Evolutionary conservation across 2,329 filamentous ascomycete species (phyloP).

Genomic region (Phoma sp.): DNA sequence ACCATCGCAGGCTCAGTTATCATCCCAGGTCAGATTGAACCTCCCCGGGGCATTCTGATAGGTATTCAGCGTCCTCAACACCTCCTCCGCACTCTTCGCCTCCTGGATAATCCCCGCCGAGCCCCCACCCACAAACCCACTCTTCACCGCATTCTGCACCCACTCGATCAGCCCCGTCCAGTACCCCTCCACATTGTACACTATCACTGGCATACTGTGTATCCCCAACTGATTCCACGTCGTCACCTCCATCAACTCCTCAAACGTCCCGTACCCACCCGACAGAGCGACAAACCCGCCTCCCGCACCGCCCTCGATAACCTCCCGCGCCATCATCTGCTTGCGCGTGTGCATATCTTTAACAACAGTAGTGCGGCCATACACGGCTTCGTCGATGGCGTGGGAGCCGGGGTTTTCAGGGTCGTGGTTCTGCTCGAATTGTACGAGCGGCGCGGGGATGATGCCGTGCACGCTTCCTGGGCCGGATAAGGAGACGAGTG

Average conservation of each 20-base stretch:
- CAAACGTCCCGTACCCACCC: slow-evolving; percentile 92
- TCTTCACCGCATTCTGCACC: slow-evolving; percentile 76
- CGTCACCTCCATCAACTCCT: slow-evolving; percentile 90
- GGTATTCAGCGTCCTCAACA: slow-evolving; percentile 71
- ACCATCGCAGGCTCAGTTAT: slow-evolving; percentile 30
- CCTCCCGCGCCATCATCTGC: slow-evolving; percentile 88
- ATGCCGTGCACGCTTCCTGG: slow-evolving; percentile 88
- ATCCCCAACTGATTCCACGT: slow-evolving; percentile 99
- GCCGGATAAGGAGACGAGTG: slow-evolving; percentile 82
- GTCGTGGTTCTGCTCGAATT: slow-evolving; percentile 73
- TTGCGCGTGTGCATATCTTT: slow-evolving; percentile 97
- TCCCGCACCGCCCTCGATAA: slow-evolving; percentile 80
- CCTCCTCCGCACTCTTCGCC: slow-evolving; percentile 74
- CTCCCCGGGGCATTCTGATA: slow-evolving; percentile 80
- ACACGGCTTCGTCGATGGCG: slow-evolving; percentile 68
- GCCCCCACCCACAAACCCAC: slow-evolving; percentile 78
- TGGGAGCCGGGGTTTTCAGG: slow-evolving; percentile 51
- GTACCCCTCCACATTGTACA: slow-evolving; percentile 89
- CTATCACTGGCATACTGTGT: slow-evolving; percentile 75
- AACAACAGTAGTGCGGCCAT: slow-evolving; percentile 86
- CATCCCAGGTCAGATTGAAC: slow-evolving; percentile 83
- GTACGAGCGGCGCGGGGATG: slow-evolving; percentile 85
- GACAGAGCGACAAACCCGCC: slow-evolving; percentile 88
- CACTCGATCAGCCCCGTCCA: slow-evolving; percentile 87
- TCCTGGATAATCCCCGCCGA: slow-evolving; percentile 78